A percentile compares a stretch with the other conserved stretches of the same genome.
phyloP scores from a whole-genome alignment of 495 filamentous ascomycete genomes.

The Penicillium mononematosum region DNA sequence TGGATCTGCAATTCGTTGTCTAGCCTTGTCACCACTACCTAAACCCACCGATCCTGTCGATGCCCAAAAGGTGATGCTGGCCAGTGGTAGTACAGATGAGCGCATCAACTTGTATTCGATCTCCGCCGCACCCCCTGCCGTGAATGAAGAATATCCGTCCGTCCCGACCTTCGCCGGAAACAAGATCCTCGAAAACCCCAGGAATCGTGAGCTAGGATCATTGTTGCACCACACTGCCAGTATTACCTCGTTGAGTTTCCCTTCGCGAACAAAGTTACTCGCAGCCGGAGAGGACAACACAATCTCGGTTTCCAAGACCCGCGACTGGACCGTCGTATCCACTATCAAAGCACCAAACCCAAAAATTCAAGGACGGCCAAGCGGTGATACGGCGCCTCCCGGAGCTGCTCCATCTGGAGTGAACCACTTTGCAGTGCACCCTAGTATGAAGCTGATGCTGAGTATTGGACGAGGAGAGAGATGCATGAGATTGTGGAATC shows the following conservation, averaged over 20 bases:
- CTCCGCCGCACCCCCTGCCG: conserved; percentile 62
- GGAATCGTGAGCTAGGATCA: conserved; percentile 83
- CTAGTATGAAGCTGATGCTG: conserved; percentile 93
- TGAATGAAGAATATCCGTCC: conserved; percentile 44
- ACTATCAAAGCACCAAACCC: conserved; percentile 87
- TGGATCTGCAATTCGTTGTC: conserved; percentile 80
- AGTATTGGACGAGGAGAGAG: conserved; percentile 84
- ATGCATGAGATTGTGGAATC: conserved; percentile 92
- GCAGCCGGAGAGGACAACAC: conserved; percentile 81
- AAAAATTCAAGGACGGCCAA: conserved; percentile 77
- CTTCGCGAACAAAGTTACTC: conserved; percentile 82
- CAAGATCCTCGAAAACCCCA: conserved; percentile 73
- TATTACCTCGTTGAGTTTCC: conserved; percentile 76
- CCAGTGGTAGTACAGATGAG: conserved; percentile 88
- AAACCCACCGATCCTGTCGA: conserved; percentile 48
- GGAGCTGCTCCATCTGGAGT: conserved; percentile 85
- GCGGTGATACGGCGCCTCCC: conserved; percentile 83
- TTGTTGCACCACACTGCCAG: conserved; percentile 81
- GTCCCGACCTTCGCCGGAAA: conserved; percentile 64
- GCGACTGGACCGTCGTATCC: conserved; percentile 89
- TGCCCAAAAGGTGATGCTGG: conserved; percentile 75
- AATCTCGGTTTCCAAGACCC: conserved; percentile 77
- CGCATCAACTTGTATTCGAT: conserved; percentile 92
- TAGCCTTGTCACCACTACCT: conserved; percentile 81
- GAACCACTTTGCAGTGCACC: conserved; percentile 94